These are phyloP conservation scores for Hanseniaspora valbyensis DNA, from an alignment of 805 yeast species.

Conservation along the genomic window DNA sequence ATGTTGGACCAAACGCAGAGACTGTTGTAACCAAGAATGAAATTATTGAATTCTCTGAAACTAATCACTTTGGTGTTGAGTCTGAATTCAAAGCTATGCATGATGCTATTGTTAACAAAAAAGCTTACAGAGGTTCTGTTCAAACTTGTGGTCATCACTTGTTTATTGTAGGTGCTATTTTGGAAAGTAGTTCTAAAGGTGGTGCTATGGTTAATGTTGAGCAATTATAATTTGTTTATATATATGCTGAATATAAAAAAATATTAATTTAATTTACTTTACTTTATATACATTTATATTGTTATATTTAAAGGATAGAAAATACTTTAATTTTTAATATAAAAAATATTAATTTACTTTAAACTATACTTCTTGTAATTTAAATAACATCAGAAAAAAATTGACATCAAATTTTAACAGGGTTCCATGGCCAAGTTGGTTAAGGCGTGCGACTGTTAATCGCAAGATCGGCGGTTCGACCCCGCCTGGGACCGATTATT, in stretches of 20 bases:
- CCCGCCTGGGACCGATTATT: constrained; percentile 45
- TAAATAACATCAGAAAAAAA: no score
- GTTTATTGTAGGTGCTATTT: constrained; percentile 77
- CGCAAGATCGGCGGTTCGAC: constrained; percentile 54
- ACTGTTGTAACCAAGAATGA: constrained; percentile 24
- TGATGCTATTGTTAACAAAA: constrained; percentile 62
- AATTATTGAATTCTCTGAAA: constrained; percentile 32
- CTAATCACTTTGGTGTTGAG: constrained; percentile 44
- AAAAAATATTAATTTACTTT: no score
- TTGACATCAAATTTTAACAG: not conserved
- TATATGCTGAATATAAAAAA: not conserved
- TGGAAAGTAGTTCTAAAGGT: constrained; percentile 50
- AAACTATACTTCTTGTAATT: no score
- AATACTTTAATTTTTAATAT: no score
- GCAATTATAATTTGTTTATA: constrained; percentile 7
- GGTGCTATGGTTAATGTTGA: constrained; percentile 44
- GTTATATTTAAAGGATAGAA: no score
- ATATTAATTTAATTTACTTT: no score
- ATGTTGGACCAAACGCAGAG: constrained; percentile 25
- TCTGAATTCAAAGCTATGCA: constrained; percentile 46
- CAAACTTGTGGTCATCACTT: constrained; percentile 81
- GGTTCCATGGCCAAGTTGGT: constrained; percentile 51
- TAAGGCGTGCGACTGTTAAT: constrained; percentile 55
- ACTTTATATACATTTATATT: no score
- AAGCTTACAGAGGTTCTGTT: constrained; percentile 49